phyloP scores from a whole-genome alignment of 768 basidiomycete species.

The Lanmaoa pseudosensibilis region DNA sequence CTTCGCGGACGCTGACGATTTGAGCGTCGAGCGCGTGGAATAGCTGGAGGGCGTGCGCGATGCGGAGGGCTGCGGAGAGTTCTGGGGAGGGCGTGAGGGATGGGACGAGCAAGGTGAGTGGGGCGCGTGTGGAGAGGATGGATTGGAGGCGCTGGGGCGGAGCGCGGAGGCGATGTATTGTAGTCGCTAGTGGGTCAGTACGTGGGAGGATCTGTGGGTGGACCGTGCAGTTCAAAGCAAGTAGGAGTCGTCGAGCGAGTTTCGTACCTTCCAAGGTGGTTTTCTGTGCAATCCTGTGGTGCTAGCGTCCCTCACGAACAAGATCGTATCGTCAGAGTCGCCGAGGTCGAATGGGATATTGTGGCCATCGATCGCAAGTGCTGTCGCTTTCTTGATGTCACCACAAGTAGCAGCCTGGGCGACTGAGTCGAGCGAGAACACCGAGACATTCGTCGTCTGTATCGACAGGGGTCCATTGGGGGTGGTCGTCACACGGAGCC shows the following conservation, averaged over 20 bases:
- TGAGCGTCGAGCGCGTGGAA: constrained; percentile 72
- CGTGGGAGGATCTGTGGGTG: constrained; percentile 7
- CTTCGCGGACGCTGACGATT: constrained; percentile 45
- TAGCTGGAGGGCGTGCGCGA: constrained; percentile 64
- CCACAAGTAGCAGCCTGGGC: neutral
- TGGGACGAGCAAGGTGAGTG: constrained; percentile 59
- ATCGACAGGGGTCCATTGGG: constrained; percentile 9
- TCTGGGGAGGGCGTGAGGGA: constrained; percentile 34
- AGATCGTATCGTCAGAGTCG: neutral
- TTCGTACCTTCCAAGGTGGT: constrained; percentile 26
- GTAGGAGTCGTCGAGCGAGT: neutral
- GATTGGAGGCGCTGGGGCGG: constrained; percentile 54
- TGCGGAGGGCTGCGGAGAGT: constrained; percentile 56
- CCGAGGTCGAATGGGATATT: neutral
- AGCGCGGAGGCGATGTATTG: neutral
- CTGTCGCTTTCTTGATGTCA: neutral
- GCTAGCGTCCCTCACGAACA: constrained; percentile 10
- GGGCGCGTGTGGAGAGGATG: constrained; percentile 54
- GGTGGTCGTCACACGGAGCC: constrained; percentile 17
- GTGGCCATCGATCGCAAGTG: constrained; percentile 17
- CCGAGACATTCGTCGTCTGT: constrained; percentile 26
- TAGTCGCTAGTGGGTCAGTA: neutral
- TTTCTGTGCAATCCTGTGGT: neutral
- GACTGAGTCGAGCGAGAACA: constrained; percentile 22
- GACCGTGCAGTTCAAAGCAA: neutral